Conservation (phyloP, 2,329 filamentous ascomycete genomes). For the Leptographium wingfieldii region DNA sequence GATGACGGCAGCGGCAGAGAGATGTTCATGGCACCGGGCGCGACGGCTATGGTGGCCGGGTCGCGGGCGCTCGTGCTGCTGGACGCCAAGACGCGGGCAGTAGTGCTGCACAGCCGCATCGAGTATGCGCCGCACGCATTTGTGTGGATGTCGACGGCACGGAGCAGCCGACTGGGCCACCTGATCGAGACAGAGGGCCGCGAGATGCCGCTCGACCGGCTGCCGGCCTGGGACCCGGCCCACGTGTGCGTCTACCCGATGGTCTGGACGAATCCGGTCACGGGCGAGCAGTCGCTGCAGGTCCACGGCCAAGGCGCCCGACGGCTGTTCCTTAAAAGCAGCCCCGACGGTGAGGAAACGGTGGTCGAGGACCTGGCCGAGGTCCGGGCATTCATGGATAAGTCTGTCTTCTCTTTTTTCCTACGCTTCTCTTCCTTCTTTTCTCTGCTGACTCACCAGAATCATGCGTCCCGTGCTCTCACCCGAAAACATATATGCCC, state of each 20-base stretch:
- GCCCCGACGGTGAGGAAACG: slow-evolving; percentile 14
- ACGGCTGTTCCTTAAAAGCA: slow-evolving; percentile 21
- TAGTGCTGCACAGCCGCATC: slow-evolving; percentile 20
- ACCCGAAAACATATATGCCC: slow-evolving; percentile 23
- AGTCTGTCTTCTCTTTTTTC: slow-evolving; percentile 9
- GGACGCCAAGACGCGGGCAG: slow-evolving; percentile 15
- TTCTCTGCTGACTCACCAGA: not conserved
- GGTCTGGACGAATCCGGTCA: slow-evolving; percentile 24
- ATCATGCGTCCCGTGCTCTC: slow-evolving; percentile 22
- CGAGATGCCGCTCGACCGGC: slow-evolving; percentile 18
- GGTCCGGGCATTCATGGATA: slow-evolving; percentile 20
- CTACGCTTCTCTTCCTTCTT: not conserved
- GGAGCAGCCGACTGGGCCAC: slow-evolving; percentile 21
- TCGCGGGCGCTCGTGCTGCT: slow-evolving; percentile 16
- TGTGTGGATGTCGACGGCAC: slow-evolving; percentile 24
- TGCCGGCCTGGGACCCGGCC: slow-evolving; percentile 18
- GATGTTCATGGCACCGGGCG: slow-evolving; percentile 20
- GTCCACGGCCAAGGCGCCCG: slow-evolving; percentile 23
- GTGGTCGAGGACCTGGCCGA: slow-evolving; percentile 17
- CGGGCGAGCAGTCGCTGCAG: slow-evolving; percentile 17
- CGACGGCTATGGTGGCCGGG: slow-evolving; percentile 20
- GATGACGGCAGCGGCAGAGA: slow-evolving; percentile 22
- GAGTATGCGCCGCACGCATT: slow-evolving; percentile 25
- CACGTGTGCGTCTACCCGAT: slow-evolving; percentile 23
- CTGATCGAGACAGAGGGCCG: slow-evolving; percentile 16